These are phyloP conservation scores for Ophiocordyceps camponoti-rufipedis DNA, from an alignment of 2,329 filamentous ascomycete genomes.

Conservation along the genomic window DNA sequence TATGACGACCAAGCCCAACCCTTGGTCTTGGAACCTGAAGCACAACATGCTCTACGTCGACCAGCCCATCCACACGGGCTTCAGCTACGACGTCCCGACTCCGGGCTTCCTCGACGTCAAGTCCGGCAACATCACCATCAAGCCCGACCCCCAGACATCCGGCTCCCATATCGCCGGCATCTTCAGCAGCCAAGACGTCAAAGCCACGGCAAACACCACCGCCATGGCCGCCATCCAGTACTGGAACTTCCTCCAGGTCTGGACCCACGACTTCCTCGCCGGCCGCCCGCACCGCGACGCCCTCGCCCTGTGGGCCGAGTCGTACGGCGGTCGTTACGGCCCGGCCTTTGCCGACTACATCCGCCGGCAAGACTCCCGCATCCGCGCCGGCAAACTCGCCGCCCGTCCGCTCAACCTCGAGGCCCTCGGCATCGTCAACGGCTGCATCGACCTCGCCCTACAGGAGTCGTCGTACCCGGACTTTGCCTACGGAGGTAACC, in stretches of 20 bases:
- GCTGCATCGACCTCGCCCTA: constrained; percentile 43
- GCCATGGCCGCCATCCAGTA: constrained; percentile 39
- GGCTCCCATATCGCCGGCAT: constrained; percentile 18
- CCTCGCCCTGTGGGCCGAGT: constrained; percentile 49
- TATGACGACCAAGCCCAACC: constrained; percentile 32
- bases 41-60: constrained; percentile 37
- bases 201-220: constrained; percentile 27
- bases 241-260: constrained; percentile 1
- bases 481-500: constrained; percentile 39
- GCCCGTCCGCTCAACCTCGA: constrained; percentile 22
- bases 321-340: constrained; percentile 53
- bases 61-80: constrained; percentile 48
- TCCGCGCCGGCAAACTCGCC: constrained; percentile 15
- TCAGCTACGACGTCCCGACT: constrained; percentile 46
- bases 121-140: constrained; percentile 21
- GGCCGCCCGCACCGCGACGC: constrained; percentile 35
- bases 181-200: constrained; percentile 11
- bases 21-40: constrained; percentile 45
- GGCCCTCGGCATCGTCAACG: constrained; percentile 53
- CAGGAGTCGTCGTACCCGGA: constrained; percentile 37
- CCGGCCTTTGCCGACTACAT: constrained; percentile 40
- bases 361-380: constrained; percentile 42
- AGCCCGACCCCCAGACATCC: constrained; percentile 17
- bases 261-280: constrained; percentile 18
- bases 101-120: constrained; percentile 39